phyloP scores from a whole-genome alignment of 75 land plant species.

The Chamaecyparis obtusa region DNA sequence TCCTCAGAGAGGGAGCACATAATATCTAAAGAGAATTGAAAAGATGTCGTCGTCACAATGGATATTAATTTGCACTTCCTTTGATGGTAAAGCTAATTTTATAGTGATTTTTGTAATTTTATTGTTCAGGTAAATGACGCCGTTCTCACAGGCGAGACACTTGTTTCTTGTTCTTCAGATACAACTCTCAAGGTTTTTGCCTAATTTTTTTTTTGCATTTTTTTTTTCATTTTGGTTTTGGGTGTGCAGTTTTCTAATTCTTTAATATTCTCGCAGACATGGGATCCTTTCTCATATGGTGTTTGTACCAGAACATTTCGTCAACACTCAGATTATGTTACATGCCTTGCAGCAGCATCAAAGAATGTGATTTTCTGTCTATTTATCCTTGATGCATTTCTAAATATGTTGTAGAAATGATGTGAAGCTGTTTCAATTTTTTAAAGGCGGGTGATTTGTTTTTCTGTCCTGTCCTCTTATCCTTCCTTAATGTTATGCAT shows the following conservation, averaged over 20 bases:
- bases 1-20: neutral
- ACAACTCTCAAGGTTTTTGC: slow-evolving; percentile 85
- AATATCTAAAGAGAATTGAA: neutral
- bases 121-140: slow-evolving; percentile 89
- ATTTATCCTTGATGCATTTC: neutral
- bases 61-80: neutral
- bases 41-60: neutral
- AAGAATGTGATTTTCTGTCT: slow-evolving; percentile 66
- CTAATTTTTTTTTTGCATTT: neutral
- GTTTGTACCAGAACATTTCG: slow-evolving; percentile 80
- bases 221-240: neutral
- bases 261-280: slow-evolving; percentile 48
- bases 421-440: neutral
- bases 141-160: slow-evolving; percentile 66
- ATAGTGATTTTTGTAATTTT: neutral
- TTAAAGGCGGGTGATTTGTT: neutral
- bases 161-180: slow-evolving; percentile 96
- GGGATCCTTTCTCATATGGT: slow-evolving; percentile 79
- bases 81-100: neutral
- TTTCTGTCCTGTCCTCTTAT: slow-evolving; percentile 18
- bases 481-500: slow-evolving; percentile 35
- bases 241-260: slow-evolving; percentile 2
- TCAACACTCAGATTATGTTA: slow-evolving; percentile 98
- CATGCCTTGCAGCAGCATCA: slow-evolving; percentile 84
- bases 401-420: neutral